Evolutionary conservation across 2,329 filamentous ascomycete genomes (phyloP).

Genomic region (Xylaria hypoxylon): DNA sequence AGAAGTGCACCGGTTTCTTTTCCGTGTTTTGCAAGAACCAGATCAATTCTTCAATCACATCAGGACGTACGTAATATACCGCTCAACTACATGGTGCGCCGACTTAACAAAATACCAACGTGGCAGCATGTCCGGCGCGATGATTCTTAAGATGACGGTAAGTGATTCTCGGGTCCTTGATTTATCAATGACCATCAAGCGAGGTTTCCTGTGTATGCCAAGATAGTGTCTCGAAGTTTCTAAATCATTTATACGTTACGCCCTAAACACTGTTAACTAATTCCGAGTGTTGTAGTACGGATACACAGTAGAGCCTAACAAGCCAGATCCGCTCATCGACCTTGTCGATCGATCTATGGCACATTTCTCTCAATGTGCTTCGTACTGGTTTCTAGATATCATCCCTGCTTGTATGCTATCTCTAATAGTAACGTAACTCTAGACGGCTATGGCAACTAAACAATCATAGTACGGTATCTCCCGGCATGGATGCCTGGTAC

Average conservation of each 20-base stretch:
- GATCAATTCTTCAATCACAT: slow-evolving; percentile 12
- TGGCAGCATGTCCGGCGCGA: slow-evolving; percentile 39
- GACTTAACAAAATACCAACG: too few species aligned
- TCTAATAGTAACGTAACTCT: slow-evolving; percentile 43
- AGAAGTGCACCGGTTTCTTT: slow-evolving; percentile 22
- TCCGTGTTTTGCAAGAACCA: slow-evolving; percentile 13
- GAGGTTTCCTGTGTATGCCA: too few species aligned
- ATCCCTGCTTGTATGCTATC: slow-evolving; percentile 35
- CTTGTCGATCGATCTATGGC: slow-evolving; percentile 40
- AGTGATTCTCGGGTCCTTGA: too few species aligned
- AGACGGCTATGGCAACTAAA: neutral
- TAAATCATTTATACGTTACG: too few species aligned
- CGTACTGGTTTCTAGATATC: slow-evolving; percentile 48
- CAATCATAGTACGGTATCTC: slow-evolving; percentile 20
- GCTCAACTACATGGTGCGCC: too few species aligned
- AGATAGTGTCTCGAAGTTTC: too few species aligned
- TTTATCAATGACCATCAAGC: too few species aligned
- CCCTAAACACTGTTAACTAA: too few species aligned
- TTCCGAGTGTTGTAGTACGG: too few species aligned
- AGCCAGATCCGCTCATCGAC: slow-evolving; percentile 43
- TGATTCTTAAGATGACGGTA: slow-evolving; percentile 45
- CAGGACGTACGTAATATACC: slow-evolving; percentile 14
- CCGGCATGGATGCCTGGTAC: slow-evolving; percentile 30
- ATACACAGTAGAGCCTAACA: slow-evolving; percentile 42
- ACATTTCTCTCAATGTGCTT: slow-evolving; percentile 41